These are phyloP conservation scores for Talaromyces trachyspermus DNA, from an alignment of 495 filamentous ascomycete genomes.

Conservation along the genomic window DNA sequence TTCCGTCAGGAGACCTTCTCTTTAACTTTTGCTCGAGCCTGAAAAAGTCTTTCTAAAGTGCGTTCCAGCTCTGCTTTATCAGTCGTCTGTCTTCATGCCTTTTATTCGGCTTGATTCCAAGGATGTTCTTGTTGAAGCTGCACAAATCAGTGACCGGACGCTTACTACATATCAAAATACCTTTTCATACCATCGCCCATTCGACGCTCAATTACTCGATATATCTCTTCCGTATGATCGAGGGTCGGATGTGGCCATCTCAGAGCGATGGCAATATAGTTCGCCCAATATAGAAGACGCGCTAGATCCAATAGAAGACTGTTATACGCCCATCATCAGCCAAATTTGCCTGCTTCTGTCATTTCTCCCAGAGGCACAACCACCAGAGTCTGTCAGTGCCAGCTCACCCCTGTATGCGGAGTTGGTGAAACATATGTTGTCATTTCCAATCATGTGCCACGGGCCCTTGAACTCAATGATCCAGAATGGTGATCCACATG, in stretches of 20 bases:
- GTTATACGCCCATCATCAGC: neutral
- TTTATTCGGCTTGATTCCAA: neutral
- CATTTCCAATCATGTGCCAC: constrained; percentile 2
- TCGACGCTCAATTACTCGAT: neutral
- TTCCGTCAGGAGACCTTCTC: neutral
- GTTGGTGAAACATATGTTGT: neutral
- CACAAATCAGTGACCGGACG: neutral
- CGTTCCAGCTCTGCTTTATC: neutral
- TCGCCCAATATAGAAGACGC: neutral
- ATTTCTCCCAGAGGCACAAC: neutral
- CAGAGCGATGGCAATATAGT: neutral
- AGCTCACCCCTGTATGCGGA: neutral
- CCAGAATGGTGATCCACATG: neutral
- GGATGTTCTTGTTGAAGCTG: neutral
- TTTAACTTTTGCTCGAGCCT: constrained; percentile 7
- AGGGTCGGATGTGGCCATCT: neutral
- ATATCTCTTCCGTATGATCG: neutral
- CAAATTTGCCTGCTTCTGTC: constrained; percentile 4
- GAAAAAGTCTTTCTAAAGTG: constrained; percentile 4
- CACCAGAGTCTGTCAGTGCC: neutral
- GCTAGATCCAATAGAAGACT: neutral
- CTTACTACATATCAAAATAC: neutral
- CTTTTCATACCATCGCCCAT: neutral
- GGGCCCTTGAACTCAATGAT: neutral
- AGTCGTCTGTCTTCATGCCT: constrained; percentile 1